Conservation (phyloP, 1,284 basidiomycete genomes). For the Cerioporus squamosus region DNA sequence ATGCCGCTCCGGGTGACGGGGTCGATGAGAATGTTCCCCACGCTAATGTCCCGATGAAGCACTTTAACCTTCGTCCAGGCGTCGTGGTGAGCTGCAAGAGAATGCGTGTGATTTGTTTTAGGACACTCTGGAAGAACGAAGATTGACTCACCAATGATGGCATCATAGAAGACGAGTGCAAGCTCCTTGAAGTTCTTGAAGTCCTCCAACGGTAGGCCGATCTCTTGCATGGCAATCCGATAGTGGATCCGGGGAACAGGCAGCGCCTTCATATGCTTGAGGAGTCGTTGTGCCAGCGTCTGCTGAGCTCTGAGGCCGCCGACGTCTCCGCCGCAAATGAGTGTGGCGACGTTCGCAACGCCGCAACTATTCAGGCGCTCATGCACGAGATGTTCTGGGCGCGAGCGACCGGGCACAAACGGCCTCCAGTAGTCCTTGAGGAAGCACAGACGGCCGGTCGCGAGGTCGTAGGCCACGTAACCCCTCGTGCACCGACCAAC, state of each 20-base stretch:
- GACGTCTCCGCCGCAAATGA: slow-evolving; percentile 15
- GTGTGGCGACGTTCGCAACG: background rate
- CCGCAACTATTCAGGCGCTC: background rate
- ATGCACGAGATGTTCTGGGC: slow-evolving; percentile 12
- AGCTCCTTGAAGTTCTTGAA: slow-evolving; percentile 2
- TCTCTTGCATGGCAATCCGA: background rate
- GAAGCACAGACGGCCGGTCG: background rate
- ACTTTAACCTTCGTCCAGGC: slow-evolving; percentile 5
- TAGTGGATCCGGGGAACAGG: slow-evolving; percentile 1
- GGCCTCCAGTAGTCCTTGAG: slow-evolving; percentile 15
- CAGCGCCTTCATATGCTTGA: background rate
- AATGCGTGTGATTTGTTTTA: too few species aligned
- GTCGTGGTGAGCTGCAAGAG: background rate
- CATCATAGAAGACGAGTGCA: background rate
- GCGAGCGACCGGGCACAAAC: background rate
- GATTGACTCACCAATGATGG: too few species aligned
- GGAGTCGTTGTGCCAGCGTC: background rate
- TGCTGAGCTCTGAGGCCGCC: background rate
- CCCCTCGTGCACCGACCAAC: slow-evolving; percentile 10
- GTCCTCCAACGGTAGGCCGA: background rate
- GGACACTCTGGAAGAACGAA: too few species aligned
- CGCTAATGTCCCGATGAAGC: slow-evolving; percentile 16
- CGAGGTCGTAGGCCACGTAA: slow-evolving; percentile 6
- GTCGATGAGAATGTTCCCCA: slow-evolving; percentile 16
- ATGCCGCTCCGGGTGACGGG: background rate